Base-by-base conservation (phyloP, 257 asterid species). In the Ballota nigra region DNA sequence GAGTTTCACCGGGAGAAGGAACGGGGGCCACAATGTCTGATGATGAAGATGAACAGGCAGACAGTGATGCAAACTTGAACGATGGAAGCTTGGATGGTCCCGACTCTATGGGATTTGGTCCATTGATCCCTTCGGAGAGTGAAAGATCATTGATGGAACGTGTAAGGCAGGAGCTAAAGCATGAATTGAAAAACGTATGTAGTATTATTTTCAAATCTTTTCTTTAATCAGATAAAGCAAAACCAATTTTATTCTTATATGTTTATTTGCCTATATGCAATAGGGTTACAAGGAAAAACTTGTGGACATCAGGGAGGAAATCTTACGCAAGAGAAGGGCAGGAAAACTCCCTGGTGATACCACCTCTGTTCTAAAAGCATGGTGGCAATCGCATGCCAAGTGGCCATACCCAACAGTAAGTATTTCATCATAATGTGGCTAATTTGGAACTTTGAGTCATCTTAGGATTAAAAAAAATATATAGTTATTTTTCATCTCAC, bases 381-480 rank as follows among this genome's bases (percentile, higher is more conserved):
- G 88, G 88, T 86, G 91, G 91, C 88, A 83, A 56, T 75, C 86
- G 6, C 91, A 81, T 66, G 69, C 88, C 29, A 86, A 86, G 73
- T 86, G 91, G 88, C 91, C 88, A 38, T 86, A 86, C 75, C 91
- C 91, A 29, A 86, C 91, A 8, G 88, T 86, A 62, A 78, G 82
- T 3, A 67, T 6, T 26, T 38, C 19, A 40, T 31, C 16, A 7
- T 51, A 10, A 33, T 11, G 1, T 26, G 64, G 64, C 51, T 12
- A 28, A 66, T 16, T 47, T 5, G 13, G 13, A 4, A 45, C 29
- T 6, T n/a, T 31, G 51, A 33, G 31, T 43, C 61, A 10, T 24
- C 18, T 57, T 3, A 8, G 22, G 24, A 47, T 47, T n/a, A n/a
- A n/a, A n/a, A n/a, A n/a, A n/a, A n/a, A n/a, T n/a, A n/a, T n/a